Percentiles rank a stretch among this genome's conserved stretches.
phyloP scores from a whole-genome alignment of 164 flowering plant genomes.

The Berberis thunbergii region DNA sequence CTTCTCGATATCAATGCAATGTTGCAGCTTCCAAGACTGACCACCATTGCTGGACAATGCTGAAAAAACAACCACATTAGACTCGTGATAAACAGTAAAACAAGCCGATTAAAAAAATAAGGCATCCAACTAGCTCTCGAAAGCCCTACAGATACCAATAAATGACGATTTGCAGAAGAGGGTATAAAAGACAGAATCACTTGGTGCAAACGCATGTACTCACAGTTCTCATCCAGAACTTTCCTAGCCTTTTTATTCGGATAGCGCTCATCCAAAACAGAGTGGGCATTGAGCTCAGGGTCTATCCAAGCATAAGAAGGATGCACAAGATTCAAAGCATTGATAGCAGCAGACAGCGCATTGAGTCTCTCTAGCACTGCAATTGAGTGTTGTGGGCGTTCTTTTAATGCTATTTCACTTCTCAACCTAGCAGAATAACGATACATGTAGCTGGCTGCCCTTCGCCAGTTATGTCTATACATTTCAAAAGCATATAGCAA shows the following conservation, averaged over 20 bases:
- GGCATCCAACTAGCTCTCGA: too few relatives aligned
- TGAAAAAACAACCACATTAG: conserved; percentile 12
- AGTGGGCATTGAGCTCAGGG: conserved; percentile 29
- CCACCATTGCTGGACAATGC: conserved; percentile 27
- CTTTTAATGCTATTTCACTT: conserved; percentile 42
- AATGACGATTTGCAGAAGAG: not conserved
- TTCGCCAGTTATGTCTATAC: conserved; percentile 83
- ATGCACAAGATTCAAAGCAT: conserved; percentile 80
- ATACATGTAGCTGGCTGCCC: conserved; percentile 77
- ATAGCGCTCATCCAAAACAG: conserved; percentile 28
- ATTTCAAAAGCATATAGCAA: conserved; percentile 88
- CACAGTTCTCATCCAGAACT: conserved; percentile 38
- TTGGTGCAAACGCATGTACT: not conserved
- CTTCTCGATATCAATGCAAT: conserved; percentile 44
- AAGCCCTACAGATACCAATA: too few relatives aligned
- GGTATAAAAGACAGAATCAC: not conserved
- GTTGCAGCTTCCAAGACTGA: conserved; percentile 26
- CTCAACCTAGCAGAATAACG: conserved; percentile 56
- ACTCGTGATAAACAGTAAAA: not conserved
- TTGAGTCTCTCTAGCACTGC: conserved; percentile 63
- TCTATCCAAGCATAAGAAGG: conserved; percentile 89
- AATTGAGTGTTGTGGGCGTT: conserved; percentile 31
- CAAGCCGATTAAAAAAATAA: not conserved
- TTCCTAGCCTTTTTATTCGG: conserved; percentile 67
- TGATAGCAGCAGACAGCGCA: conserved; percentile 80